A percentile compares a stretch with the other conserved stretches of the same genome.
Conservation (phyloP, 1,284 basidiomycete genomes). For the Ceratobasidium sp. region DNA sequence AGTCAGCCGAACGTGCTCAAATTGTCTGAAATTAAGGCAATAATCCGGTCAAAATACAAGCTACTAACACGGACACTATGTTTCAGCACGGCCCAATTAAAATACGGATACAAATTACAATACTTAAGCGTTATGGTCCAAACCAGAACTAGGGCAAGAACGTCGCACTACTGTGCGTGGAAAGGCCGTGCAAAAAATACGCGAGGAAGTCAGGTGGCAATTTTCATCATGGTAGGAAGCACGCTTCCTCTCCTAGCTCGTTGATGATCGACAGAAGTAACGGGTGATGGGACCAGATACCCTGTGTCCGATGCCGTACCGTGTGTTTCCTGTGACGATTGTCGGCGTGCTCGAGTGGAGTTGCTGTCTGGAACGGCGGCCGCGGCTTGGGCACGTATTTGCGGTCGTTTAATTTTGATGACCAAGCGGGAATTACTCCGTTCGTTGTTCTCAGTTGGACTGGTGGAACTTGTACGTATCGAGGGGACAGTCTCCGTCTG, state of each 20-base stretch:
- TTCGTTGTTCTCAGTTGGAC: background rate
- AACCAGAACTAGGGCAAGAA: background rate
- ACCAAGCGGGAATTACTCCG: background rate
- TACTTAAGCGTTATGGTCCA: conserved; percentile 19
- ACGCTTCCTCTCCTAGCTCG: background rate
- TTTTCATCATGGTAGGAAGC: background rate
- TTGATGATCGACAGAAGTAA: conserved; percentile 4
- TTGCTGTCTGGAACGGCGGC: background rate
- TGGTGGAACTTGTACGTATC: background rate
- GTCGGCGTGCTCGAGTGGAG: background rate
- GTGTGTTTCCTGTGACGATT: conserved; percentile 23
- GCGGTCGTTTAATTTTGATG: conserved; percentile 24
- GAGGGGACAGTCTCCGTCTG: background rate
- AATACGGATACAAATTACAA: conserved; percentile 32
- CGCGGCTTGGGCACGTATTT: background rate
- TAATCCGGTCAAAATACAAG: background rate
- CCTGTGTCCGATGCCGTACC: background rate
- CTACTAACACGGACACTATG: background rate
- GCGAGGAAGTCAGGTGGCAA: conserved; percentile 11
- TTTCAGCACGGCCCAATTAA: conserved; percentile 14
- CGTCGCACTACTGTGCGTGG: background rate
- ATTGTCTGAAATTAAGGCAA: conserved; percentile 7
- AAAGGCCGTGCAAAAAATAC: background rate
- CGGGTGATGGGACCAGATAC: background rate
- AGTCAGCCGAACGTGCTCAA: conserved; percentile 7